Base-by-base conservation (phyloP, 345 rosid species). In the Eutrema heterophyllum region DNA sequence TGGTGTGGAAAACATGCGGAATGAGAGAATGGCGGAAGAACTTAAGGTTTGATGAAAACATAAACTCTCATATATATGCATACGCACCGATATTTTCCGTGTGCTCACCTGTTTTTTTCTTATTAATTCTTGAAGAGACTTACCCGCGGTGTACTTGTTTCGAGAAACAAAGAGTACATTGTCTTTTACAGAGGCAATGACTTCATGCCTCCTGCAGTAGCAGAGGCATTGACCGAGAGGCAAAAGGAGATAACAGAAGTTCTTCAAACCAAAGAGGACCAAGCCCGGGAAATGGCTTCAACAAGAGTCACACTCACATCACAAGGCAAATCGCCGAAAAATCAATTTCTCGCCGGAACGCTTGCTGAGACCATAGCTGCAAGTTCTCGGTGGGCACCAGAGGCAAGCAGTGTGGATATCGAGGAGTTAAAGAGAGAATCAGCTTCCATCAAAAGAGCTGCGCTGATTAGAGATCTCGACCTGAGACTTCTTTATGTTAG, bases 11-110 rank as follows among this genome's bases (percentile, higher is more conserved):
- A 87, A 89, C 78, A 89, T 96, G 11, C 74, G 88, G 43, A 94
- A 89, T 77, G 98, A 94, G 75, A 85, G 96, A 75, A 94, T 94
- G 98, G 95, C 97, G 2, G 97, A 89, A 70, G 97, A 91, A 64
- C 96, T 94, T 29, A 87, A 85, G 97, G 97, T 90, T 56, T 73
- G 84, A 68, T 62, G 40, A 33, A 40, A 32, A 68, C 30, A 18
- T 10, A 40, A 43, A 45, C 15, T 29, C 40, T 62, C 15, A 15
- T 14, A 4, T 30, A n/a, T 41, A 41, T 33, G 7, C 30, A 46
- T n/a, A 39, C 9, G 0, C 60, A 38, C 66, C 8, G 36, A 56
- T 26, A 15, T 6, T 7, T 57, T 30, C 52, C 12, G 2, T 2
- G 3, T 58, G 43, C 80, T 79, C 36, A 66, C 67, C 26, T 64